Conservation (phyloP, 2,329 filamentous ascomycete genomes). For the Fusarium neocosmosporiellum region DNA sequence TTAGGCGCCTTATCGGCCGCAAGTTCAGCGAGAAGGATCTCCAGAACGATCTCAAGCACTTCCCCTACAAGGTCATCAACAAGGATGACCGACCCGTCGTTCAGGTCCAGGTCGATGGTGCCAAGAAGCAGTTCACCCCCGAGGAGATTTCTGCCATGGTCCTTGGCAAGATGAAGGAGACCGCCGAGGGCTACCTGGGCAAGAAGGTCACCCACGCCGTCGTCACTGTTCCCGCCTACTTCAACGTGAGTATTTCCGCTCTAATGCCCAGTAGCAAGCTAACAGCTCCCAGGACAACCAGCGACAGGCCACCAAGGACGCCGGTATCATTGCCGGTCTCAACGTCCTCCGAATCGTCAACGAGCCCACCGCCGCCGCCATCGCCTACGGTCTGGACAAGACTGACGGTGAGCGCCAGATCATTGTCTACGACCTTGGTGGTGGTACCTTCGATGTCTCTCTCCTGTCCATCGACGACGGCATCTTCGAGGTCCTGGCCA, state of each 20-base stretch:
- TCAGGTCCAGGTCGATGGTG: constrained; percentile 74
- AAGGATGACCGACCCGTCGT: constrained; percentile 92
- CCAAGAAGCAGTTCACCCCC: constrained; percentile 79
- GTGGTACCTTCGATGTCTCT: constrained; percentile 94
- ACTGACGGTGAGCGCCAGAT: constrained; percentile 85
- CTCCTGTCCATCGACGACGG: constrained; percentile 92
- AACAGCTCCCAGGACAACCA: constrained; percentile 75
- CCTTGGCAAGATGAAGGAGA: constrained; percentile 86
- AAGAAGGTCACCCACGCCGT: constrained; percentile 89
- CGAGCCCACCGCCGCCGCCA: constrained; percentile 94
- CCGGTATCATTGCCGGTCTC: constrained; percentile 89
- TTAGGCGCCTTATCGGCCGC: constrained; percentile 84
- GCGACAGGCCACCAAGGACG: constrained; percentile 96
- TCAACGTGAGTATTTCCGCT: constrained; percentile 69
- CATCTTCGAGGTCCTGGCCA: constrained; percentile 94
- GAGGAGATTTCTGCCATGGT: constrained; percentile 87
- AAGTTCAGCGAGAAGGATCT: constrained; percentile 88
- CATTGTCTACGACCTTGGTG: constrained; percentile 93
- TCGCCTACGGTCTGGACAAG: constrained; percentile 94
- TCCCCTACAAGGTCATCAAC: constrained; percentile 93
- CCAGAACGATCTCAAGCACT: constrained; percentile 96
- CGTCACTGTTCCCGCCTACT: constrained; percentile 96
- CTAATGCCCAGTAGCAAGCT: constrained; percentile 14
- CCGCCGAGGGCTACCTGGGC: constrained; percentile 81
- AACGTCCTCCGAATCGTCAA: constrained; percentile 97